Evolutionary conservation across 495 filamentous ascomycete species (phyloP).

Genomic region (Filosporella fistucella): DNA sequence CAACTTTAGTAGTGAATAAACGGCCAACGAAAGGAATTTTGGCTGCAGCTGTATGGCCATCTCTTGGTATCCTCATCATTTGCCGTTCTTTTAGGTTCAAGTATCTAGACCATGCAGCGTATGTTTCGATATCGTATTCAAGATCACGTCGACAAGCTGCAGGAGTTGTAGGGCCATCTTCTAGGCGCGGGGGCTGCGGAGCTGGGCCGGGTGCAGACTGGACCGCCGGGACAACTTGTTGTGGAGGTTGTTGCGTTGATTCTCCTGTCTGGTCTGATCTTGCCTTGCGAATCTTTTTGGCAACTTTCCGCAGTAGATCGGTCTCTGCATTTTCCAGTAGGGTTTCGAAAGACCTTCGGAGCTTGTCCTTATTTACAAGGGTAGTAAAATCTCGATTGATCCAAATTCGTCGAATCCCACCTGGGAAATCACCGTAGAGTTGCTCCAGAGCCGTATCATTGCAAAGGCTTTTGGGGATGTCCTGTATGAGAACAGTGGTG

Average conservation of each 20-base stretch:
- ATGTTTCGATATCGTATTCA: slow-evolving; percentile 48
- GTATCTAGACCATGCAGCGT: slow-evolving; percentile 65
- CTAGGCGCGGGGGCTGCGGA: slow-evolving; percentile 1
- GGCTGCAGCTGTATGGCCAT: slow-evolving; percentile 10
- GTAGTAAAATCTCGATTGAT: slow-evolving; percentile 15
- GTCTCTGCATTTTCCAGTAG: slow-evolving; percentile 15
- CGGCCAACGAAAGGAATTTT: slow-evolving; percentile 60
- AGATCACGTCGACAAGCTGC: slow-evolving; percentile 12
- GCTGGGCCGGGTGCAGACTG: slow-evolving; percentile 48
- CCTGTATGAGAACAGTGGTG: slow-evolving; percentile 14
- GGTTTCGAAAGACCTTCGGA: slow-evolving; percentile 12
- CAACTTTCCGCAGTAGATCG: slow-evolving; percentile 12
- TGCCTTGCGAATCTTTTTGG: slow-evolving; percentile 6
- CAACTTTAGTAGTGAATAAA: slow-evolving; percentile 51
- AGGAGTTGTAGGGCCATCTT: slow-evolving; percentile 7
- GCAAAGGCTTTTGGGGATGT: slow-evolving; percentile 12
- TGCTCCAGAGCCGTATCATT: slow-evolving; percentile 10
- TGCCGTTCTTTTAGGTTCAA: slow-evolving; percentile 64
- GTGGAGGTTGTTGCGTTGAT: slow-evolving; percentile 8
- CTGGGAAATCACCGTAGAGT: slow-evolving; percentile 12
- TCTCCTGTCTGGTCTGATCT: slow-evolving; percentile 5
- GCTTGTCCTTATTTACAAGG: slow-evolving; percentile 11
- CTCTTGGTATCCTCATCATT: slow-evolving; percentile 46
- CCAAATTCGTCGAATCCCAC: slow-evolving; percentile 11
- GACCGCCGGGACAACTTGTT: slow-evolving; percentile 23